Conservation (phyloP, 2,329 filamentous ascomycete species). For the Macrophomina phaseolina region DNA sequence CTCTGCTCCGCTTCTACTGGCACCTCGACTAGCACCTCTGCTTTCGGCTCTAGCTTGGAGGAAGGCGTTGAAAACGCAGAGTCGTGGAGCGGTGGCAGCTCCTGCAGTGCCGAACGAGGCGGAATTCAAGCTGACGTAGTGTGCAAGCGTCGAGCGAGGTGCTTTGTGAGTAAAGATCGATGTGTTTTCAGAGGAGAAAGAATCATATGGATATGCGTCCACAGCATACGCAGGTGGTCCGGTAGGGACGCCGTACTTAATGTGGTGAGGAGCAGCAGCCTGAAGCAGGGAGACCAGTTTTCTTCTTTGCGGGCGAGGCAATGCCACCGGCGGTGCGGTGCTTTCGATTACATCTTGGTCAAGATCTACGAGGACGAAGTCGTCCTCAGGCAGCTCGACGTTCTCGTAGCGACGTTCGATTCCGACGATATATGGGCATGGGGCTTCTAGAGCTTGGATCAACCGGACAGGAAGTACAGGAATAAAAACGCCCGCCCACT, state of each 20-base stretch:
- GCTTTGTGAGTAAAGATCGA: conserved; percentile 78
- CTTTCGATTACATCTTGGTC: conserved; percentile 91
- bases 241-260: conserved; percentile 82
- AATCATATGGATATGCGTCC: conserved; percentile 89
- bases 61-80: conserved; percentile 90
- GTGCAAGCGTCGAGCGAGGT: conserved; percentile 74
- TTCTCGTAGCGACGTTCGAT: conserved; percentile 91
- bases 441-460: conserved; percentile 88
- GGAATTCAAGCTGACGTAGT: conserved; percentile 88
- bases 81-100: conserved; percentile 49
- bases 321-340: conserved; percentile 73
- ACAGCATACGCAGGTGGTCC: conserved; percentile 92
- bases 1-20: conserved; percentile 62
- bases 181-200: conserved; percentile 85
- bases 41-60: conserved; percentile 72
- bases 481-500: conserved; percentile 94
- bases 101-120: conserved; percentile 76
- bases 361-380: conserved; percentile 88
- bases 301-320: conserved; percentile 86
- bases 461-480: conserved; percentile 86
- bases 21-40: conserved; percentile 51
- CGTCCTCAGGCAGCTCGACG: conserved; percentile 87
- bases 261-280: conserved; percentile 86
- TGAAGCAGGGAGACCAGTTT: conserved; percentile 90
- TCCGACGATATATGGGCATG: conserved; percentile 95